Evolutionary conservation across 2,329 filamentous ascomycete species (phyloP), one percentile per base, ranked within the genome.

Genomic region (Neonectria sp.): DNA sequence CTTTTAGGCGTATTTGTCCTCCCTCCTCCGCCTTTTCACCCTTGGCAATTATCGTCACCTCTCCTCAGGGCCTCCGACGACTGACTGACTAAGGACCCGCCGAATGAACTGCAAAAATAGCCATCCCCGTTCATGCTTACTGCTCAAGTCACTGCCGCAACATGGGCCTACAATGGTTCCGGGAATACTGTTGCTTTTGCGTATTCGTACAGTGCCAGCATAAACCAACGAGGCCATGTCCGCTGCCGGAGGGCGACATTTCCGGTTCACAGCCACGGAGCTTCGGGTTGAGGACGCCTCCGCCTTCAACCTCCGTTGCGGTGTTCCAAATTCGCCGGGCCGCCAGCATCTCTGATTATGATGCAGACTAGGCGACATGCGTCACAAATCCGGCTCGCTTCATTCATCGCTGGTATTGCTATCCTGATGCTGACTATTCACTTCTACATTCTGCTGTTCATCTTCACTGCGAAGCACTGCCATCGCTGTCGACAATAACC

Each of bases 51-150:
- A 6, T 40, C 37, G 17, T 40, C 37, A 40, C 9, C 15, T 40
- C 37, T 40, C 6, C 9, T 7, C 13, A 5, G 15, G 13, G 15
- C 35, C 2, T 40, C 37, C 15, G 15, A 12, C 9, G 33, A 3
- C 9, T 15, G 15, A 12, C 3, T 45, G 40, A 24, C n/a, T 45
- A 45, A 43, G 24, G 7, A 7, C 21, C 29, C 29, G 27, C 15
- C 29, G 11, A 24, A 15, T 55, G 29, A 37, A 15, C 27, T n/a
- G 9, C 21, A 24, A 58, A 48, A 49, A 35, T 9, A 46, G 29
- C 8, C 15, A 45, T 58, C n/a, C 17, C 12, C 29, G 27, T 48
- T 49, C 55, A 37, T 48, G 55, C 55, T 49, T 35, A 58, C 40
- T 11, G 17, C 24, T 3, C 7, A 45, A 12, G 51, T 21, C 3